Percentiles rank a stretch among this genome's conserved stretches.
Evolutionary conservation across 2,329 filamentous ascomycete genomes (phyloP).

Genomic region (Tolypocladium endophyticum): DNA sequence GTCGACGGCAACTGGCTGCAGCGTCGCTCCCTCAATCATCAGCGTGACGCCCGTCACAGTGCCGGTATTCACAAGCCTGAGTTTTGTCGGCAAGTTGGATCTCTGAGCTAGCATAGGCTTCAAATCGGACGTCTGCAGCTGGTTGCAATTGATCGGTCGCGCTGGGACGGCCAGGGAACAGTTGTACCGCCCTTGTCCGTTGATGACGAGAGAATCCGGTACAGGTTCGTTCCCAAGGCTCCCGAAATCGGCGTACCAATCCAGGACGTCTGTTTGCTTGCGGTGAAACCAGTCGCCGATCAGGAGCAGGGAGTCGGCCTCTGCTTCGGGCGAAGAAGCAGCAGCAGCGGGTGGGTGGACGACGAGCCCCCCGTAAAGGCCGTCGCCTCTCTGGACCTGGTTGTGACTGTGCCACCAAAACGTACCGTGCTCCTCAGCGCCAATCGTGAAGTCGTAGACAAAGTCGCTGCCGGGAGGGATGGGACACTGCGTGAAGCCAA

Average conservation of each 20-base stretch:
- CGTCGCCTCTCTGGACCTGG: conserved; percentile 36
- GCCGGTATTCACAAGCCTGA: conserved; percentile 14
- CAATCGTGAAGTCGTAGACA: conserved; percentile 47
- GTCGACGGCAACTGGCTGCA: conserved; percentile 11
- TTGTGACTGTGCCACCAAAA: conserved; percentile 53
- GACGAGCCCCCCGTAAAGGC: conserved; percentile 47
- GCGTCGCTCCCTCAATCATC: conserved; percentile 8
- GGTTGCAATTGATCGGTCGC: conserved; percentile 10
- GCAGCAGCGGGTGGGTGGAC: conserved; percentile 37
- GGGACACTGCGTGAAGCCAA: conserved; percentile 35
- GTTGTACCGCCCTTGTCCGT: conserved; percentile 20
- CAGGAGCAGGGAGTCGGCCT: conserved; percentile 42
- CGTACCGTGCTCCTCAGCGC: conserved; percentile 42
- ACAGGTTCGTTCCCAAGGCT: conserved; percentile 30
- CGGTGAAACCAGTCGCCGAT: conserved; percentile 30
- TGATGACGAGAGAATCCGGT: conserved; percentile 21
- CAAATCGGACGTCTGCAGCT: conserved; percentile 1
- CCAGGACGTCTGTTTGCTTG: conserved; percentile 20
- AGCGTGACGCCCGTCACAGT: conserved; percentile 11
- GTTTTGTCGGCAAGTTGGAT: conserved; percentile 2
- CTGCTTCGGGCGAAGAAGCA: conserved; percentile 15
- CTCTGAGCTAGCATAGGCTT: conserved; percentile 7
- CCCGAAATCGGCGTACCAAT: conserved; percentile 17
- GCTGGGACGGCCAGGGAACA: conserved; percentile 18
- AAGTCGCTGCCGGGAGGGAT: conserved; percentile 39